Base-by-base conservation (phyloP, 768 basidiomycete genomes). In the Scleroderma citrinum region DNA sequence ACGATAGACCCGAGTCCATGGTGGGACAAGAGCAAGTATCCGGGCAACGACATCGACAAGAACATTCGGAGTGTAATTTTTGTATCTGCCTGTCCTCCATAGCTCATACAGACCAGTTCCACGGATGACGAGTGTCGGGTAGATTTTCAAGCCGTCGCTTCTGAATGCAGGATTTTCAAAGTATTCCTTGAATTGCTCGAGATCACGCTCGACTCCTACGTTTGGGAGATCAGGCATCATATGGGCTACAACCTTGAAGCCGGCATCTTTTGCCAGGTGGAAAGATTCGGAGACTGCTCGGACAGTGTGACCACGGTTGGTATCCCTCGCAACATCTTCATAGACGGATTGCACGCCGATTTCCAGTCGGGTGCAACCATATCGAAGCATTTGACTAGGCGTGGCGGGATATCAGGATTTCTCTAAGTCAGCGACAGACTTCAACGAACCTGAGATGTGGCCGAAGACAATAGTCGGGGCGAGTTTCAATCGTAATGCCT, bases 211-310 rank as follows among this genome's bases (percentile, higher is more conserved):
- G 51, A 95, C 78, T 30, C 96, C 96, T 49, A 98, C 91, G 64
- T 99, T 99, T 8, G 95, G 95, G 8, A 98, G 78, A 66, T 99
- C 95, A 13, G 94, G 93, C 94, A 99, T 99, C 96, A 98, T 98
- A 65, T 99, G 96, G 17, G 94, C 94, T 24, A 99, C 96, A 47
- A 99, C 94, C 69, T 99, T 99, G 84, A 96, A 99, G 4, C 96
- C 96, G 2, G 95, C 96, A 60, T 99, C 95, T 66, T 99, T 99
- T 17, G 93, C 86, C 59, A 99, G 82, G 61, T 98, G 95, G 70
- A 99, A 99, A 12, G 87, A 90, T 66, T 99, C 95, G 41, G 90
- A 85, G 47, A 97, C 95, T 8, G 95, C 92, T 46, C 92, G 92
- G 44, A 99, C 96, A 21, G 96, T 99, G 68, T 99, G 96, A 1